Evolutionary conservation across 805 yeast genomes (phyloP).

Genomic region (Candida ascalaphidarum): DNA sequence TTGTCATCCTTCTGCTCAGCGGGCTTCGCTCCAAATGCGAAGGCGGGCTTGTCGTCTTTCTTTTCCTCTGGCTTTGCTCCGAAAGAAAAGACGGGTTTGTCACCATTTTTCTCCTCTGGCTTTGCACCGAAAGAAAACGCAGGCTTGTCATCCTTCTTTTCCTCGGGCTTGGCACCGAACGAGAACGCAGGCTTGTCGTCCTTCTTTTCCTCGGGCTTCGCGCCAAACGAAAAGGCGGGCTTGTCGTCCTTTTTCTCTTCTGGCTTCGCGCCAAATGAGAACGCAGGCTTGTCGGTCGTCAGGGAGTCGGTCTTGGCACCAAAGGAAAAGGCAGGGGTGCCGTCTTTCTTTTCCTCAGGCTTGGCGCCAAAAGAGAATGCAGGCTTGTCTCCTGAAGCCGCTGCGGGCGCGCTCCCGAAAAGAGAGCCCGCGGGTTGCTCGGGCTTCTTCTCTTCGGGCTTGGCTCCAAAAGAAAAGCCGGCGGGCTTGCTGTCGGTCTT

Average conservation of each 20-base stretch:
- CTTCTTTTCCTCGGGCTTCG: constrained; percentile 6
- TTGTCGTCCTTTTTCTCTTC: constrained; percentile 1
- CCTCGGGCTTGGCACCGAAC: constrained; percentile 9
- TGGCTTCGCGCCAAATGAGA: constrained; percentile 1
- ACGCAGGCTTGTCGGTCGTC: constrained; percentile 4
- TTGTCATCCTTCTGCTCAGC: constrained; percentile 6
- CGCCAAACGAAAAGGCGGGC: constrained; percentile 16
- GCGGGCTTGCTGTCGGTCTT: constrained; percentile 4
- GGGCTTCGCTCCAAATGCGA: constrained; percentile 2
- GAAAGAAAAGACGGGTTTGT: constrained; percentile 7
- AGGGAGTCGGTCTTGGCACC: constrained; percentile 1
- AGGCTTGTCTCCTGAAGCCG: constrained; percentile 3
- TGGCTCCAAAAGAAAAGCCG: constrained; percentile 2
- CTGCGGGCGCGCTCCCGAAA: constrained; percentile 1
- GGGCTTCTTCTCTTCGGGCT: constrained; percentile 4
- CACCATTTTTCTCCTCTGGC: constrained; percentile 8
- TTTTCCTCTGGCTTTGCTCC: constrained; percentile 13
- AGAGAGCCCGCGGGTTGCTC: constrained; percentile 1
- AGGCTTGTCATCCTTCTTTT: constrained; percentile 3
- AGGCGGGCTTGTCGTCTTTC: constrained; percentile 9
- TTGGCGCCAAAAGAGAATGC: constrained; percentile 9
- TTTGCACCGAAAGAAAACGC: constrained; percentile 11
- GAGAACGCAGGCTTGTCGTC: constrained; percentile 6
- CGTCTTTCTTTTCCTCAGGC: constrained; percentile 4
- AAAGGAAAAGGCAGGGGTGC: constrained; percentile 1